Base-by-base conservation (phyloP, 768 basidiomycete genomes). In the Lactarius quietus region DNA sequence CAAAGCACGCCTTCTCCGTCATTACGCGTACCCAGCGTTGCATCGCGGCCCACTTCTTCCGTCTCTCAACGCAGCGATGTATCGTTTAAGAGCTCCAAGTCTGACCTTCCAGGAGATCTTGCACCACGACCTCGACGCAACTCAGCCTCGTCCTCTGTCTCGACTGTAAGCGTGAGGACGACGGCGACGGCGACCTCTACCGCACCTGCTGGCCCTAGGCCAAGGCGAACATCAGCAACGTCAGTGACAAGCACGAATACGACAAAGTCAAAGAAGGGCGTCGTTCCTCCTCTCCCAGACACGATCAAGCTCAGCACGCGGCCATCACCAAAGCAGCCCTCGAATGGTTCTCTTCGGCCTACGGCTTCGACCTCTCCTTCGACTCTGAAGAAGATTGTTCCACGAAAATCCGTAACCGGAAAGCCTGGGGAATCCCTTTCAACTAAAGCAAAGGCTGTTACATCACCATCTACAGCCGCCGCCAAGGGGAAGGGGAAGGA, bases 21-120 rank as follows among this genome's bases (percentile, higher is more conserved):
- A 23, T 39, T 69, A 43, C 69, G 69, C n/a, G 55, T 61, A n/a
- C 38, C 70, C n/a, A 56, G 63, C 57, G 57, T 48, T 29, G 31
- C 63, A 15, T 69, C 72, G 6, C 63, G 71, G 58, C 73, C 74
- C 18, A 60, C 67, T 7, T 70, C 73, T 17, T 60, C 67, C 12
- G 57, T 72, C 31, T 74, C 74, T 31, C 75, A 71, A 56, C 64
- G 64, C 41, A 80, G 79, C 64, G 79, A 79, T 28, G 74, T 68
- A 28, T 77, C 77, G 12, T 85, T 82, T 72, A 79, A 78, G 64
- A 82, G 81, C 3, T 80, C 82, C 7, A 76, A 75, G 57, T 79
- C 76, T 10, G 76, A 73, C 65, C 55, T 75, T 63, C 60, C 78
- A 63, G 71, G 74, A 69, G 72, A 77, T 71, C 58, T 78, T 72